These are phyloP conservation scores for Coccomyxa subellipsoidea DNA, from an alignment of 163 green algal genomes.

Conservation along the genomic window DNA sequence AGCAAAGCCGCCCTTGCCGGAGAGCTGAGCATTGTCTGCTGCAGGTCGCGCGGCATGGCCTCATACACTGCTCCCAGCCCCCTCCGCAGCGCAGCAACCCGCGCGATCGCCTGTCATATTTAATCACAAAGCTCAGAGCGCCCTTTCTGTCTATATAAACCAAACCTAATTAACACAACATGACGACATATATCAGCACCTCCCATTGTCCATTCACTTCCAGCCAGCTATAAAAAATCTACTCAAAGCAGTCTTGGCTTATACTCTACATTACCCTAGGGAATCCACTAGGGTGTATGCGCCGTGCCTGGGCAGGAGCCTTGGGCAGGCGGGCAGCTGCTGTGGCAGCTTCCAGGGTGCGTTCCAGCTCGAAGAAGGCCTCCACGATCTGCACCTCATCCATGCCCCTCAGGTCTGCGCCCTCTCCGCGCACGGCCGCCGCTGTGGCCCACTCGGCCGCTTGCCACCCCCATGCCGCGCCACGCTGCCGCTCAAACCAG, in stretches of 20 bases:
- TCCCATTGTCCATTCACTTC: no score
- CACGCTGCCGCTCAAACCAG: conserved; percentile 54
- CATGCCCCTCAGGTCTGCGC: conserved; percentile 13
- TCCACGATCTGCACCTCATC: conserved; percentile 41
- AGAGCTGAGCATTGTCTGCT: conserved; percentile 39
- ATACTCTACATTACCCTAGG: no score
- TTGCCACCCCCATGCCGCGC: conserved; percentile 41
- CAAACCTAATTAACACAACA: no score
- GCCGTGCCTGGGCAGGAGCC: not conserved
- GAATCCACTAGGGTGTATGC: not conserved
- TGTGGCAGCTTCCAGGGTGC: conserved; percentile 36
- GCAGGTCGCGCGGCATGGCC: conserved; percentile 39
- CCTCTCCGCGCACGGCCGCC: conserved; percentile 9
- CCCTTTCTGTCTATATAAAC: not conserved
- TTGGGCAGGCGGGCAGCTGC: conserved; percentile 16
- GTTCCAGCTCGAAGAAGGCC: conserved; percentile 43
- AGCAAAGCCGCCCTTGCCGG: conserved; percentile 25
- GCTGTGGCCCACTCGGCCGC: not conserved
- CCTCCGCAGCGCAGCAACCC: not conserved
- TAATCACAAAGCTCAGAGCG: not conserved
- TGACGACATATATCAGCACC: no score
- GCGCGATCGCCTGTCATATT: not conserved
- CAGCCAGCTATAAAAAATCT: no score
- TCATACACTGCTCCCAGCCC: conserved; percentile 25
- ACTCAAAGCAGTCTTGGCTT: no score